Conservation (phyloP, 2,329 filamentous ascomycete species). For the Elsinoe fawcettii region DNA sequence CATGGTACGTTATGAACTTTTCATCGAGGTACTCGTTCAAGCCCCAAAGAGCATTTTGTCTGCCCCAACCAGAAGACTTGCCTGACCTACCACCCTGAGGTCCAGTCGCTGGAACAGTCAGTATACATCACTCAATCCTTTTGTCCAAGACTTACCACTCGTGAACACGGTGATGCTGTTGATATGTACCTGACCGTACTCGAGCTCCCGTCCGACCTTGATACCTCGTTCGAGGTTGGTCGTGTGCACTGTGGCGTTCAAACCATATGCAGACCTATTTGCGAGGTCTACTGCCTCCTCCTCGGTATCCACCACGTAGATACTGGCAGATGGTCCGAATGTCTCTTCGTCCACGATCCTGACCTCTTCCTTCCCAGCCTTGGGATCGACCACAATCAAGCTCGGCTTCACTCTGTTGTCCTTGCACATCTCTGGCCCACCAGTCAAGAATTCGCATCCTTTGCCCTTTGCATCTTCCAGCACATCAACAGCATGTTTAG, state of each 20-base stretch:
- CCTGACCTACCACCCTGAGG: conserved; percentile 22
- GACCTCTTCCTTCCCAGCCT: conserved; percentile 46
- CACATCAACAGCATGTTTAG: conserved; percentile 26
- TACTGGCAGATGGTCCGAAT: conserved; percentile 30
- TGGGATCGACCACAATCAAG: conserved; percentile 57
- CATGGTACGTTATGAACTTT: conserved; percentile 31
- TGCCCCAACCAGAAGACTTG: conserved; percentile 23
- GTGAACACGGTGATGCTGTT: conserved; percentile 38
- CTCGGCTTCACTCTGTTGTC: conserved; percentile 29
- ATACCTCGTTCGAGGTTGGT: conserved; percentile 48
- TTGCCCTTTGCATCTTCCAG: conserved; percentile 23
- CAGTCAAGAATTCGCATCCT: conserved; percentile 22
- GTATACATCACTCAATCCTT: not conserved
- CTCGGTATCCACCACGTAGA: conserved; percentile 18
- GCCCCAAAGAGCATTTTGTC: conserved; percentile 23
- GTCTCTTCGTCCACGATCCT: conserved; percentile 63
- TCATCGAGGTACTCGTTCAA: conserved; percentile 24
- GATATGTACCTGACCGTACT: conserved; percentile 53
- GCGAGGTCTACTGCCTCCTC: conserved; percentile 24
- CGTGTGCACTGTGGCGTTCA: conserved; percentile 64
- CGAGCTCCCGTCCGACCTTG: conserved; percentile 35
- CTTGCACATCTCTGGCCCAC: conserved; percentile 18
- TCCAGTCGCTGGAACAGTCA: conserved; percentile 16
- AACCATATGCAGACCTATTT: conserved; percentile 64
- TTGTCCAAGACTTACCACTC: conserved; percentile 17